These are phyloP conservation scores for Echinosophora koreensis DNA, from an alignment of 306 rosid species.

Conservation along the genomic window DNA sequence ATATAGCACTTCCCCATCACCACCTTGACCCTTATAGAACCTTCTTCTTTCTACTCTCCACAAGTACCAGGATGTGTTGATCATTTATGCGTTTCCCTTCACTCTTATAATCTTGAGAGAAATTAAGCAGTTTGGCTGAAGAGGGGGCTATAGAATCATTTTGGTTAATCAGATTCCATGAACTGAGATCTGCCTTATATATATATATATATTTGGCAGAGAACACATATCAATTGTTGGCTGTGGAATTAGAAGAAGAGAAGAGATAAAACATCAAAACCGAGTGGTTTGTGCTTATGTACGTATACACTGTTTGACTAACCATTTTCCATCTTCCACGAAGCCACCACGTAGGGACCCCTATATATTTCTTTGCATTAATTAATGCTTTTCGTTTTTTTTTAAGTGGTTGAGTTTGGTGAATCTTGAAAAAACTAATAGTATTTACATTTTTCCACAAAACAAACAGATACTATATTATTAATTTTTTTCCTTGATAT, in stretches of 20 bases:
- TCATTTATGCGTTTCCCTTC: background rate
- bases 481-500: background rate
- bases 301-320: constrained; percentile 54
- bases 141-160: background rate
- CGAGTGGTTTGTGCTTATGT: constrained; percentile 43
- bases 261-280: constrained; percentile 22
- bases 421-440: background rate
- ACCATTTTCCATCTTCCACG: constrained; percentile 46
- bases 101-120: background rate
- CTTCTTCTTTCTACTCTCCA: background rate
- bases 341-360: constrained; percentile 50
- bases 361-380: constrained; percentile 35
- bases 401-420: constrained; percentile 16
- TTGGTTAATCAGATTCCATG: background rate
- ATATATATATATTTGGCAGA: background rate
- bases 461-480: background rate
- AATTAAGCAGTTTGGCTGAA: background rate
- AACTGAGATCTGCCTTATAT: background rate
- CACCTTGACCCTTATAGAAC: background rate
- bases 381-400: background rate
- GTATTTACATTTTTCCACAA: background rate
- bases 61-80: background rate
- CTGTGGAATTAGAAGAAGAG: constrained; percentile 42
- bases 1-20: constrained; percentile 51
- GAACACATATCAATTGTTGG: constrained; percentile 40